Base-by-base conservation (phyloP, 129 eudicot species). In the Gnaphalium uliginosum region DNA sequence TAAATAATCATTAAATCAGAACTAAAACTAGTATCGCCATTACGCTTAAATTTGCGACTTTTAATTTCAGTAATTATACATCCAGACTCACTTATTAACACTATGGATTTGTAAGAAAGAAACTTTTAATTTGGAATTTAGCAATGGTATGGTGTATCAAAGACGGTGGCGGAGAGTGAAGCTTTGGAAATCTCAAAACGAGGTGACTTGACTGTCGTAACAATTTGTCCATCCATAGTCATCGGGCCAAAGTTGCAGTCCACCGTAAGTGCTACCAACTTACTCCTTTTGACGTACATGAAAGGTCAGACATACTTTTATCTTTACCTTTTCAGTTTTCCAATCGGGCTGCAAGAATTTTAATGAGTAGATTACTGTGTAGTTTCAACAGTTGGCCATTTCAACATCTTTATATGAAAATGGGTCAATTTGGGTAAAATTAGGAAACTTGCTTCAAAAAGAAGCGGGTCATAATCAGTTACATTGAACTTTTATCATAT, bases 231-330 rank as follows among this genome's bases (percentile, higher is more conserved):
- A n/a, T 63, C 87, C 18, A 4, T 83, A 1, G 73, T 81, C 30
- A 50, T 86, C 11, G 87, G 87, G 23, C 87, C 87, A 35, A 83
- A 80, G 87, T 74, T 86, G 83, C 89, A 86, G 72, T 43, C 87
- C 19, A 76, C 78, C 51, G 0, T 80, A 13, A 86, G 72, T 63
- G 63, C 85, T 27, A 79, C 78, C 63, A 83, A 83, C 66, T 85
- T 78, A 53, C 67, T 51, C 21, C 78, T 81, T 29, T 69, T 85
- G 46, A 72, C 77, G 62, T 78, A 58, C 76, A 69, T 85, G 76
- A 74, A 71, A 85, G 88, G 88, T 79, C 5, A 25, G 60, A 29
- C 48, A 67, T 10, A 4, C 15, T 6, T 32, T 37, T 25, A 18
- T 46, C 19, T 15, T 24, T 21, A 17, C 27, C 8, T 25, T 25